Evolutionary conservation across 1,284 basidiomycete genomes (phyloP).

Genomic region (Puccinia polysora): DNA sequence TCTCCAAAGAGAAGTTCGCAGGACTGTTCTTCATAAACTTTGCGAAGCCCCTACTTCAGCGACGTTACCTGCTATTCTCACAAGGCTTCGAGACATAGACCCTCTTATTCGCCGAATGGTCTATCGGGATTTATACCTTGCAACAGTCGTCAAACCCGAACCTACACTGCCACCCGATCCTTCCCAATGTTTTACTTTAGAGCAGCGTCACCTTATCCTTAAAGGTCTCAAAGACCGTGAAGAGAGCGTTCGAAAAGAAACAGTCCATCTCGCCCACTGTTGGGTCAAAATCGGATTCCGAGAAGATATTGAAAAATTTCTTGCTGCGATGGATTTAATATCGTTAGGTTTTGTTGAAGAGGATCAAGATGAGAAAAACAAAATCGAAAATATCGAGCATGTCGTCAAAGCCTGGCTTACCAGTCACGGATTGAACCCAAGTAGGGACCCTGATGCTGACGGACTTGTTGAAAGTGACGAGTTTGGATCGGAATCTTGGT

Average conservation of each 20-base stretch:
- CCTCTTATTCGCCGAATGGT: conserved; percentile 73
- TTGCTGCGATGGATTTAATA: conserved; percentile 30
- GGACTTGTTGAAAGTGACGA: conserved; percentile 67
- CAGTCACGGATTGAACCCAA: conserved; percentile 64
- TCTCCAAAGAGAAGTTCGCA: conserved; percentile 72
- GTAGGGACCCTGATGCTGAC: conserved; percentile 63
- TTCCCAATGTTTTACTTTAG: conserved; percentile 47
- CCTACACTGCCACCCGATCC: conserved; percentile 65
- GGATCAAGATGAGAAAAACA: conserved; percentile 28
- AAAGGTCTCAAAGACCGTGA: conserved; percentile 86
- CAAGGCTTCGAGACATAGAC: conserved; percentile 80
- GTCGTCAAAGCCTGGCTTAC: conserved; percentile 56
- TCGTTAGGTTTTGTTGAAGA: conserved; percentile 27
- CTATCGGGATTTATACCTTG: conserved; percentile 63
- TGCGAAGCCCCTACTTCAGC: conserved; percentile 61
- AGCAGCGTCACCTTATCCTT: conserved; percentile 63
- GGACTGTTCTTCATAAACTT: conserved; percentile 75
- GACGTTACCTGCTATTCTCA: conserved; percentile 64
- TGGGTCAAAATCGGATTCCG: conserved; percentile 55
- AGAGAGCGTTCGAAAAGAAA: conserved; percentile 70
- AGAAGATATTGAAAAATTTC: conserved; percentile 32
- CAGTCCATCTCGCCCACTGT: conserved; percentile 69
- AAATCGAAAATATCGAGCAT: conserved; percentile 25
- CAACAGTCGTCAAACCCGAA: conserved; percentile 56
- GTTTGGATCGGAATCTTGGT: conserved; percentile 71